Percentiles rank a stretch among this genome's conserved stretches.
Conservation (phyloP, 371 early-diverging fungal species). For the Batrachochytrium dendrobatidis region DNA sequence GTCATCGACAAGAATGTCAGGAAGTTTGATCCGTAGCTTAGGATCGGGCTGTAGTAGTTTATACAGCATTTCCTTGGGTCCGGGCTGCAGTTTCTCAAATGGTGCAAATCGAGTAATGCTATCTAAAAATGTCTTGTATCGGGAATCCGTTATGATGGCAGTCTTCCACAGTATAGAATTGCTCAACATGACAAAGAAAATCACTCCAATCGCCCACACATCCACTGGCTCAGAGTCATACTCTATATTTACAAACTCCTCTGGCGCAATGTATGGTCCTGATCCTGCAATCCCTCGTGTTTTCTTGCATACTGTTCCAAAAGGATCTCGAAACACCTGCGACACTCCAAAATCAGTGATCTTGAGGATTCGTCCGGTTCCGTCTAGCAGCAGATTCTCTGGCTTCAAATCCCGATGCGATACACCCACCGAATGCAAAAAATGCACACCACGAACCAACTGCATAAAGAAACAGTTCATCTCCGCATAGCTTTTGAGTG, state of each 20-base stretch:
- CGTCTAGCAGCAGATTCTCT: constrained; percentile 83
- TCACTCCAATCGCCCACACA: constrained; percentile 40
- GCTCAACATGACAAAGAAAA: constrained; percentile 39
- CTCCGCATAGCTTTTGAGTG: constrained; percentile 23
- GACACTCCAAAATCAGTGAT: constrained; percentile 97
- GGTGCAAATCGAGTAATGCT: constrained; percentile 30
- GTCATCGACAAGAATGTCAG: too few species aligned
- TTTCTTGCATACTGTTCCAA: constrained; percentile 25
- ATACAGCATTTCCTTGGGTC: constrained; percentile 18
- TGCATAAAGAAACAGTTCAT: constrained; percentile 77
- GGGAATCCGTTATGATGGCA: constrained; percentile 25
- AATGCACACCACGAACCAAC: constrained; percentile 75
- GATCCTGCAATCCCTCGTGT: constrained; percentile 35
- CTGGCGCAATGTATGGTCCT: constrained; percentile 48
- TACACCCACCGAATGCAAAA: constrained; percentile 87
- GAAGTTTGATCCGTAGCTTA: too few species aligned
- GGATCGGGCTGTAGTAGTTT: too few species aligned
- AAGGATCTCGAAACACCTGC: constrained; percentile 73
- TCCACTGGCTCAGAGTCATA: constrained; percentile 41
- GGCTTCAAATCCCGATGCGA: constrained; percentile 63
- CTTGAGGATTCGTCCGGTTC: constrained; percentile 66
- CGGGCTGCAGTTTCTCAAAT: constrained; percentile 28
- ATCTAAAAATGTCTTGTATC: constrained; percentile 38
- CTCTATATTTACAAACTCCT: constrained; percentile 28
- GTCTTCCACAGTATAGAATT: constrained; percentile 42